Base-by-base conservation (phyloP, 371 early-diverging fungal species). In the Phascolomyces articulosus region DNA sequence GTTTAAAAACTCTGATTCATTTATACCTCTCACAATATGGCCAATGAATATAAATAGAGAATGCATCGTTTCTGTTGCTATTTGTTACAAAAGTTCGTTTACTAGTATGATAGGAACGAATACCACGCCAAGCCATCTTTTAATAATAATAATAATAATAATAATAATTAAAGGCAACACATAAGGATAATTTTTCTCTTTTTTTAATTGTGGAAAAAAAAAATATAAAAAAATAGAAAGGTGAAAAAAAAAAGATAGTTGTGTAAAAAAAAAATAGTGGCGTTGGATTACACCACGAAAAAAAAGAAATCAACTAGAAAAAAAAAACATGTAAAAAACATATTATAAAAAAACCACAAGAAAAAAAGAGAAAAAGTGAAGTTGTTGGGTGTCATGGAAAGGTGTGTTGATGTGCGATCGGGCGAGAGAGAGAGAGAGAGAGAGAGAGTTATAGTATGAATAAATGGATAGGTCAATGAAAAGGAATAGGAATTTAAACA, bases 31-130 rank as follows among this genome's bases (percentile, higher is more conserved):
- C 80, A 68, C 95, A 95, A 67, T 89, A 95, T 2, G 95, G 95
- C 90, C 91, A 95, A 71, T 95, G 95, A 47, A 95, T 74, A 62
- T 95, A 95, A 6, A 95, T 68, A 20, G 92, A 88, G 58, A 88
- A 78, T 23, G 34, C 27, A 23, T 62, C 63, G 4, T 59, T 40
- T 0, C 13, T 44, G 18, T 44, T 44, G n/a, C 4, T 40, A 24
- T 38, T 44, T 3, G 11, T 29, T 27, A 41, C 51, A 51, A 51
- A 51, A 2, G 26, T 51, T 24, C 51, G 0, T 1, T n/a, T 44
- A 44, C 15, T 44, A 44, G 16, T 44, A n/a, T 16, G 44, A 44
- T n/a, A 44, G 44, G 4, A 8, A 44, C 15, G 8, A 44, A 15
- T 44, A 44, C 44, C 4, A n/a, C 44, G 44, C 4, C 8, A 44